Evolutionary conservation across 2,329 filamentous ascomycete species (phyloP), one percentile per base, ranked within the genome.

Genomic region (Trichophyton mentagrophytes): DNA sequence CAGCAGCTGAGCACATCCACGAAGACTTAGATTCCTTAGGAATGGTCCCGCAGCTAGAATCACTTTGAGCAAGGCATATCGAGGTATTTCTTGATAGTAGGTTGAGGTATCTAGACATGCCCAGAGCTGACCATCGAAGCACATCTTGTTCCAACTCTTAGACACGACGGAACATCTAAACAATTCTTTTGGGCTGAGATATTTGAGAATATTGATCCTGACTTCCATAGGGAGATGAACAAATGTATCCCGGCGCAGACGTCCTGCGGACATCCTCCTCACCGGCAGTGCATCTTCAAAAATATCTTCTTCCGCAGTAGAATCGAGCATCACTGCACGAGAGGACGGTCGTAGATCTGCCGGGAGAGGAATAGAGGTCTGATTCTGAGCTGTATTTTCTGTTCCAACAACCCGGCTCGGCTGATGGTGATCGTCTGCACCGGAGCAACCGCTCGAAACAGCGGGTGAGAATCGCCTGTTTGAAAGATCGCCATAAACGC

Each of bases 51-150:
- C 90, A 2, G 85, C 81, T 0, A 85, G 83, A 69, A 97, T 90
- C 64, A 97, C 90, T 68, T 87, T 90, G 61, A 90, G 84, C 56
- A 99, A 76, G 0, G 89, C 88, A 64, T 89, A 85, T 22, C 88
- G 88, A 0, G 92, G 87, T 65, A 97, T 97, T 59, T 90, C 83
- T 65, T 82, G 83, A 70, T 97, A 96, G 73, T 92, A 97, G 57
- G 88, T 85, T 6, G 90, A 86, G 1, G 89, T 85, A 71, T 97
- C 90, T 57, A 97, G 81, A 47, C 82, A 84, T 2, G 85, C 85
- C 93, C 93, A 99, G 15, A 97, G 76, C 74, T 99, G 93, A 1
- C 93, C 93, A 71, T 99, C 92, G 67, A 92, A 96, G 74, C 92
- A 96, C 74, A 89, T 85, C 56, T 81, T 80, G 72, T 95, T 79